Base-by-base conservation (phyloP, 2,329 filamentous ascomycete species). In the Pleoardoris graminearum region DNA sequence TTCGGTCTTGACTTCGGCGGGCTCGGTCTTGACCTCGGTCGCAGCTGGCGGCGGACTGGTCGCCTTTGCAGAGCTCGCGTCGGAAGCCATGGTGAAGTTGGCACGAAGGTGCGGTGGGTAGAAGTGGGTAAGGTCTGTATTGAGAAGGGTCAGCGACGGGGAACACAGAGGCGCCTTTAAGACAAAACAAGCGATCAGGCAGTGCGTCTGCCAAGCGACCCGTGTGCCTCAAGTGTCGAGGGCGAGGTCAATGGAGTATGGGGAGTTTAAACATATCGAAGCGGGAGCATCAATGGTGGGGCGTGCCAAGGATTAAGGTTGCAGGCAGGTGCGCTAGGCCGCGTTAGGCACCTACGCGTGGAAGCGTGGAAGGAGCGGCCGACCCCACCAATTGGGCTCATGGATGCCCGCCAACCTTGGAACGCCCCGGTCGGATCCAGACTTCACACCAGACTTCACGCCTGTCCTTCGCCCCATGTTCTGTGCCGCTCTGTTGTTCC, bases 371-470 rank as follows among this genome's bases (percentile, higher is more conserved):
- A 27, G 23, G 37, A 4, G 38, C 38, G 23, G 38, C 55, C 51
- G 57, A 55, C 63, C 67, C 67, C 66, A 62, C 65, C 61, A 55
- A 62, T 65, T 63, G 61, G 61, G 61, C 63, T 59, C 48, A 55
- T 60, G 58, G 53, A 50, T 57, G 59, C 42, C 51, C 59, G 60
- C 61, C 61, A 59, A 45, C 59, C n/a, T n/a, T n/a, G n/a, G 48
- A 32, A 32, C n/a, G 30, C 30, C 14, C 53, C 51, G 60, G 58
- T 59, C 64, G 63, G 61, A n/a, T 53, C 59, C 62, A 50, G 54
- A 59, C 61, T 58, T 50, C 44, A 50, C 51, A 55, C 56, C 54
- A 47, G 57, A 56, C 57, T 43, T 45, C 55, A 41, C 48, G 53
- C 59, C 54, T 43, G 49, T 55, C 51, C 53, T 39, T 52, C 53